Conservation (phyloP, 306 rosid species). For the Albizia julibrissin region DNA sequence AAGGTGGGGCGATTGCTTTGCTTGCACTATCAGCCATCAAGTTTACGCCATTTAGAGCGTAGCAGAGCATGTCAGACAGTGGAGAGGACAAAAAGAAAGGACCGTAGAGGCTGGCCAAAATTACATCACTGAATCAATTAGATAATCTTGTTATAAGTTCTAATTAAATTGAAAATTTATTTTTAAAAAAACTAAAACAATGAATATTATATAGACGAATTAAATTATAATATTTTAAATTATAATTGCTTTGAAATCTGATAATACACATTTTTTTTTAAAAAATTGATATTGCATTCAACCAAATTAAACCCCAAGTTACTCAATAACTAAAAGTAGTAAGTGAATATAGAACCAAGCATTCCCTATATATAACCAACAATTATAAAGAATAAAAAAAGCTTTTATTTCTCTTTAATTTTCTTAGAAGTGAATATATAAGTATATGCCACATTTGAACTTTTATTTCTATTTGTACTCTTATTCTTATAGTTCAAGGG, state of each 20-base stretch:
- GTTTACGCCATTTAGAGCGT: slow-evolving; percentile 62
- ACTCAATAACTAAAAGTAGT: background rate
- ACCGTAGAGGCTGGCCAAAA: background rate
- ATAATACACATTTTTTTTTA: background rate
- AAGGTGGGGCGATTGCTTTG: slow-evolving; percentile 59
- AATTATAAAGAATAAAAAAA: background rate
- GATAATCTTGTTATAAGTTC: background rate
- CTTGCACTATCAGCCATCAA: slow-evolving; percentile 76
- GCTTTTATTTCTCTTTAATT: background rate
- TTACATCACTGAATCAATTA: background rate
- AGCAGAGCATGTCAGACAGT: slow-evolving; percentile 64
- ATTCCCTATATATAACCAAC: background rate
- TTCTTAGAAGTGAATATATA: background rate
- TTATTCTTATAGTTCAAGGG: background rate
- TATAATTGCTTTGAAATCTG: background rate
- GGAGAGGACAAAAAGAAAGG: slow-evolving; percentile 45
- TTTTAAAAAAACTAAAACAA: no score
- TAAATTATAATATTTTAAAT: background rate
- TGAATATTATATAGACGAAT: no score
- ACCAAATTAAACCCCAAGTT: background rate
- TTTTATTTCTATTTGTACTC: background rate
- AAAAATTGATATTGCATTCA: background rate
- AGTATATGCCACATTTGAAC: background rate
- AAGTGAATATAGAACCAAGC: background rate
- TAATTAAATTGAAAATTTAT: background rate